Evolutionary conservation across 768 basidiomycete species (phyloP).

Genomic region (Leccinum subgranulosum): DNA sequence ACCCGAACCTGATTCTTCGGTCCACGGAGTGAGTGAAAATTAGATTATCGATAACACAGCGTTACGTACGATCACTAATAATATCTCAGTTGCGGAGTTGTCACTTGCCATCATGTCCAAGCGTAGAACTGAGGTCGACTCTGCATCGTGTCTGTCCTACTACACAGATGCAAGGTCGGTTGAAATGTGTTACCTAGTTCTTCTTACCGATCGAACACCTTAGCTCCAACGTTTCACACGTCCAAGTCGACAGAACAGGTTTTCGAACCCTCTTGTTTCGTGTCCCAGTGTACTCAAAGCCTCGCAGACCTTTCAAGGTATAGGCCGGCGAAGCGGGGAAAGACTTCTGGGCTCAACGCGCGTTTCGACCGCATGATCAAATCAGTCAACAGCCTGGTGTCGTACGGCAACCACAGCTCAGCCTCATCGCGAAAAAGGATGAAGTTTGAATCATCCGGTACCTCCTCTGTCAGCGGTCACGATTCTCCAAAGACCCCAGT

Average conservation of each 20-base stretch:
- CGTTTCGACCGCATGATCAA: slow-evolving; percentile 69
- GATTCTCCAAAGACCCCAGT: slow-evolving; percentile 40
- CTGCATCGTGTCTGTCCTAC: slow-evolving; percentile 12
- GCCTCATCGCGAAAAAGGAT: slow-evolving; percentile 28
- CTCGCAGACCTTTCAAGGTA: slow-evolving; percentile 6
- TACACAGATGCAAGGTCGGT: slow-evolving; percentile 11
- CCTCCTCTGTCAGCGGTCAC: slow-evolving; percentile 43
- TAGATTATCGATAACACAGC: too few relatives aligned
- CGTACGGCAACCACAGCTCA: slow-evolving; percentile 19
- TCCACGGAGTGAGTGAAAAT: too few relatives aligned
- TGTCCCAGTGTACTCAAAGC: background rate
- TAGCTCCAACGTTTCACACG: slow-evolving; percentile 1
- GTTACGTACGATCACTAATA: too few relatives aligned
- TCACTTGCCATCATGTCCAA: slow-evolving; percentile 3
- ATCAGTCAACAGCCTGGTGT: slow-evolving; percentile 45
- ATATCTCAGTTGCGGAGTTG: too few relatives aligned
- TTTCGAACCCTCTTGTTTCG: background rate
- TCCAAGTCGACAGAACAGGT: slow-evolving; percentile 15
- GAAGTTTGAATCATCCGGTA: slow-evolving; percentile 35
- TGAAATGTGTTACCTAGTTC: background rate
- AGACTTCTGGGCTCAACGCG: slow-evolving; percentile 48
- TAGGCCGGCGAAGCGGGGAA: slow-evolving; percentile 44
- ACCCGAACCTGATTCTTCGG: too few relatives aligned
- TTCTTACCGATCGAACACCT: background rate
- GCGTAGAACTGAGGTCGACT: slow-evolving; percentile 5